Percentiles rank a stretch among this genome's conserved stretches.
These are phyloP conservation scores for Oenanthe javanica DNA, from an alignment of 140 eudicot species.

Conservation along the genomic window DNA sequence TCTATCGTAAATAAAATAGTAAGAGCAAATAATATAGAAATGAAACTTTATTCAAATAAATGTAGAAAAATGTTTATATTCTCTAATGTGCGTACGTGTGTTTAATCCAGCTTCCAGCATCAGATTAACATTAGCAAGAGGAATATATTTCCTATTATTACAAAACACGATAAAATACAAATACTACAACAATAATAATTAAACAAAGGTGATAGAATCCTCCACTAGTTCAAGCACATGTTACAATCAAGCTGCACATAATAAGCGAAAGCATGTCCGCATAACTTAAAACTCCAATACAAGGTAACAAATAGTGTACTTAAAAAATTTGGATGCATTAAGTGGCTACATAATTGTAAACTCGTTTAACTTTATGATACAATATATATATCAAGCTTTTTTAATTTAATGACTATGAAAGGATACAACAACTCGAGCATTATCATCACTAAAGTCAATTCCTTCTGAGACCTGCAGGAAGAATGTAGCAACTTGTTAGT, in stretches of 20 bases:
- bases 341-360: not conserved
- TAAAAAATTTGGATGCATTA: not conserved
- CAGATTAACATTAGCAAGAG: not conserved
- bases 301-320: not conserved
- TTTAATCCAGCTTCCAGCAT: not conserved
- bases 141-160: not conserved
- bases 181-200: not conserved
- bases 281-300: not conserved
- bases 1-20: not conserved
- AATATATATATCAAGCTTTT: not conserved
- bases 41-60: not conserved
- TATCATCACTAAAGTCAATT: slow-evolving; percentile 89
- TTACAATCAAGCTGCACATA: slow-evolving; percentile 1
- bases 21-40: not conserved
- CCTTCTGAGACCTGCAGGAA: slow-evolving; percentile 90
- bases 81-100: not conserved
- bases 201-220: not conserved
- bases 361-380: not conserved
- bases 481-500: slow-evolving; percentile 6
- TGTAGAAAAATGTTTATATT: not conserved
- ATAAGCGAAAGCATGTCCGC: not conserved
- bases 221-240: not conserved
- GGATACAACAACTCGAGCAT: slow-evolving; percentile 98
- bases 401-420: slow-evolving; percentile 18
- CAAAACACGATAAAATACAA: not conserved